Evolutionary conservation across 2,329 filamentous ascomycete genomes (phyloP), one percentile per base, ranked within the genome.

Genomic region (Sporothrix euskadiensis): DNA sequence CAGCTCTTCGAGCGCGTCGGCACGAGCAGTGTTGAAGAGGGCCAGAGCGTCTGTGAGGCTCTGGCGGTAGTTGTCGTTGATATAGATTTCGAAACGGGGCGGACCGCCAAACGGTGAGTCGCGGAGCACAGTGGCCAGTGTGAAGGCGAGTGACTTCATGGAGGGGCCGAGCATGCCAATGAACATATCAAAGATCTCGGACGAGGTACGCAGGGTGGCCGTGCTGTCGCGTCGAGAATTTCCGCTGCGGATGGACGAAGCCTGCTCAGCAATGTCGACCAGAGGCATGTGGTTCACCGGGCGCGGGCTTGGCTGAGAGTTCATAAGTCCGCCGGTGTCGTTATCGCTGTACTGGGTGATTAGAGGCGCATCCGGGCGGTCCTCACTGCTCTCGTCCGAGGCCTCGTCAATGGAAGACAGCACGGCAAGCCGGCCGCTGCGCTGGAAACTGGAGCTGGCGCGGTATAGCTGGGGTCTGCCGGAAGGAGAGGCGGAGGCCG

Each of bases 91-190:
- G 75, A 90, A 90, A 39, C 90, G 85, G 0, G 91, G 89, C 0
- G 88, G 86, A 14, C 88, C 83, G 5, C 90, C 90, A 81, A 97
- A 98, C 0, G 94, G 94, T 0, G 97, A 87, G 75, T 97, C 94
- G 71, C 93, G 91, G 8, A 99, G 88, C 10, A 97, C 94, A 79
- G 97, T 91, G 12, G 94, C 93, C 54, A 99, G 83, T 0, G 96
- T 98, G 78, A 92, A 96, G 2, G 94, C 93, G n/a, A 99, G 84
- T 0, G 95, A 98, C 81, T 97, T 97, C 90, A 98, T 97, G 0
- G 95, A 96, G 0, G 96, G 96, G 0, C 96, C 96, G 30, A 99
- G 85, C 76, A 96, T 89, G 26, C 88, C 86, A 74, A 99, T 97
- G 81, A 98, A 99, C 5, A 94, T 86, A 12, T 94, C 90, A 80